phyloP scores from a whole-genome alignment of 2,329 filamentous ascomycete species.

The Penicillium sp. region DNA sequence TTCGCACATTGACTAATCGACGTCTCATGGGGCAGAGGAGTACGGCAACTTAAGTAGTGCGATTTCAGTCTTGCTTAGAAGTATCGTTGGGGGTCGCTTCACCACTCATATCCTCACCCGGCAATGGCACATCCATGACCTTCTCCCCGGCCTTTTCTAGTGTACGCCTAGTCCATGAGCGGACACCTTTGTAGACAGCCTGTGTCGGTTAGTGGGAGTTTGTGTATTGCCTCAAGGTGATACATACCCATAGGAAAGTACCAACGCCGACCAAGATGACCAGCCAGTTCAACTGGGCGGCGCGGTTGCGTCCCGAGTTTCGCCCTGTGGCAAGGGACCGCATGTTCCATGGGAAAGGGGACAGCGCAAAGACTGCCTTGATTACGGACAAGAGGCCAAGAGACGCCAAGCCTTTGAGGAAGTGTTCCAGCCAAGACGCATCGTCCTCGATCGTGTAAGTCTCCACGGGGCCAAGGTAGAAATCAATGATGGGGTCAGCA shows the following conservation, averaged over 20 bases:
- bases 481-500: conserved; percentile 86
- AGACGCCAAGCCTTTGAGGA: conserved; percentile 86
- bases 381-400: conserved; percentile 83
- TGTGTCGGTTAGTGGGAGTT: conserved; percentile 40
- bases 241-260: conserved; percentile 74
- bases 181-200: conserved; percentile 80
- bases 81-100: conserved; percentile 44
- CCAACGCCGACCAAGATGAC: conserved; percentile 77
- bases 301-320: conserved; percentile 70
- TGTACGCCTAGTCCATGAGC: conserved; percentile 69
- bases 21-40: conserved; percentile 73
- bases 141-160: conserved; percentile 76
- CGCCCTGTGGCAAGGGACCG: conserved; percentile 61
- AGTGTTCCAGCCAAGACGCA: conserved; percentile 76
- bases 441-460: conserved; percentile 57
- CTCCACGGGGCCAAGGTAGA: conserved; percentile 78
- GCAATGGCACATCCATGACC: conserved; percentile 71
- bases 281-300: conserved; percentile 76
- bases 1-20: conserved; percentile 98
- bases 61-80: conserved; percentile 41
- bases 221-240: not conserved
- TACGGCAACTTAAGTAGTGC: conserved; percentile 98
- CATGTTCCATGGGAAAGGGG: conserved; percentile 73
- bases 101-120: conserved; percentile 60
- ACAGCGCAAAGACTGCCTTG: conserved; percentile 75